Base-by-base conservation (phyloP, 805 yeast genomes). In the Starmerella apicola region DNA sequence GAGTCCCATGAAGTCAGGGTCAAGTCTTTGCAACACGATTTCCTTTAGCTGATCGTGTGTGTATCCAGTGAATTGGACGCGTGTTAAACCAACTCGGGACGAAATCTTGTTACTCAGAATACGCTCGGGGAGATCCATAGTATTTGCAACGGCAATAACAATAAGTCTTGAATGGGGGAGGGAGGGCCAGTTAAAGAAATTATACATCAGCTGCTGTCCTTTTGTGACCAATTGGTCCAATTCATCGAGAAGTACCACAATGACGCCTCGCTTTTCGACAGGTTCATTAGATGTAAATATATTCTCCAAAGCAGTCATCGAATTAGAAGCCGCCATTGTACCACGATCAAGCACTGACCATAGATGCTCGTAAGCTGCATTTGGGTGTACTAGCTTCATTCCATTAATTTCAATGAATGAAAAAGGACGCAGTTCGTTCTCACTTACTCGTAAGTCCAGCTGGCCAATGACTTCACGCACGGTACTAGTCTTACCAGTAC, bases 111-210 rank as follows among this genome's bases (percentile, higher is more conserved):
- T 88, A 16, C 91, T 76, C 29, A 91, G 64, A 37, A 78, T 69
- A 38, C 95, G 66, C 56, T 91, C 98, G 0, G 98, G 97, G 35
- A 91, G 63, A 62, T 91, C 97, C 95, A 91, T 85, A 0, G 96
- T 86, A 58, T 91, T 91, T 3, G 97, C 96, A 23, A 91, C 85
- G 0, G 97, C 96, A 31, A 91, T 68, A 2, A 91, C 93, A 37
- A 91, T 74, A 37, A 91, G 64, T 51, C 78, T 78, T 4, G 97
- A 85, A 48, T 75, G 66, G 10, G 71, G 64, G 52, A 82, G 76
- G 0, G 94, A 76, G 4, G 98, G 95, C 99, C 99, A 91, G 60
- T 91, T 91, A 68, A 91, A 85, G 55, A 91, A 84, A 58, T 91
- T 91, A 63, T 91, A 91, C 79, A 88, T 78, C 26, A 88, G 86